Evolutionary conservation across 495 filamentous ascomycete species (phyloP).

Genomic region (Haplographium delicatum): DNA sequence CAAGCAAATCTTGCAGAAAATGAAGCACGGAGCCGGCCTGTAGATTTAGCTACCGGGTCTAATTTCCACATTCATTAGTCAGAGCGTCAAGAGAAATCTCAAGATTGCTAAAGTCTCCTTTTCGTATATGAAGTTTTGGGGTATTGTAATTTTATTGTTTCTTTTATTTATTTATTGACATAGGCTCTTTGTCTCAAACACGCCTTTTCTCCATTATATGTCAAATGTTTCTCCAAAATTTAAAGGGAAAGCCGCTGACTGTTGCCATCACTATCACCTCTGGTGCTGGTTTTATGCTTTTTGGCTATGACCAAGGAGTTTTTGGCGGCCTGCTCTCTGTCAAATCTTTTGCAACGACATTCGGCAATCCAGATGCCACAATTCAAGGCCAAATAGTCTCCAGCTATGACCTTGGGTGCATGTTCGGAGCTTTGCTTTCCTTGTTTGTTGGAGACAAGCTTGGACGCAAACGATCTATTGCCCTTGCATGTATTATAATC

Average conservation of each 20-base stretch:
- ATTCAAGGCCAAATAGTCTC: neutral
- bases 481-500: neutral
- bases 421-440: constrained; percentile 68
- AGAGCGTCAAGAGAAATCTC: no score
- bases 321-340: constrained; percentile 28
- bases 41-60: no score
- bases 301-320: constrained; percentile 58
- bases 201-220: no score
- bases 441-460: constrained; percentile 37
- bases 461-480: neutral
- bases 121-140: no score
- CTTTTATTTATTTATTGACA: no score
- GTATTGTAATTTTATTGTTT: no score
- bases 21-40: no score
- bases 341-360: neutral
- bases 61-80: no score
- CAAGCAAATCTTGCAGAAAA: no score
- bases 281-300: constrained; percentile 36
- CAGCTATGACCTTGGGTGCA: constrained; percentile 66
- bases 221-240: neutral
- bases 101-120: no score
- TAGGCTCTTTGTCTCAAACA: no score
- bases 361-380: neutral
- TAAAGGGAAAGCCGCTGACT: neutral
- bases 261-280: neutral